Evolutionary conservation across 768 basidiomycete species (phyloP), one percentile per base, ranked within the genome.

Genomic region (Collybiopsis luxurians): DNA sequence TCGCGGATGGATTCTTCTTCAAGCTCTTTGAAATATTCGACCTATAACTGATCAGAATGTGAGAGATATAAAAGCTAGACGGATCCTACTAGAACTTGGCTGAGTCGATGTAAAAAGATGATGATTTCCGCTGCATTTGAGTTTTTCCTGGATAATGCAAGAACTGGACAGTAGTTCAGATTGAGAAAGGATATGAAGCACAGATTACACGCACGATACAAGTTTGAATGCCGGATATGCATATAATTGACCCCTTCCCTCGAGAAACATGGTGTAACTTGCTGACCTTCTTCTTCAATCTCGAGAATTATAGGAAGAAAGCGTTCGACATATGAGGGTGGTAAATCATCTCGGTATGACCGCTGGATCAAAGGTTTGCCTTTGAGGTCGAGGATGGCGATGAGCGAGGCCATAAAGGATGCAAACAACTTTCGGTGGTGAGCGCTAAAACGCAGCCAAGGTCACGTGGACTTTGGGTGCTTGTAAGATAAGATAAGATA

Each of bases 1-100:
- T 99, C 97, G 7, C 97, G 82, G 68, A 99, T 98, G 47, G 93
- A 95, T 77, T 99, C 97, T 67, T 98, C 97, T 69, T 99, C 97
- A 38, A 98, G 86, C 69, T 98, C 97, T 71, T 98, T 99, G 81
- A 99, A 99, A 79, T 99, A 99, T 68, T 98, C 97, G 53, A 96
- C 53, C 53, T 54, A 3, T 6, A 28, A 45, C 12, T 13, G 23
- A n/a, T 43, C 17, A 54, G 27, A 17, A 27, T 19, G 19, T 26
- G 26, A 26, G 9, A 44, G 15, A 44, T 7, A 19, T 4, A 17
- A 5, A 7, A 44, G 19, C 19, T 17, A 19, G 23, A 40, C 27
- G 15, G 11, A 23, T 17, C 53, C 21, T 36, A 55, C 82, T 55
- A 99, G 80, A 5, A 98, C 96, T 69, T 93, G 85, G 0, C 87